Base-by-base conservation (phyloP, 2,329 filamentous ascomycete genomes). In the Aspergillus quadricinctus region DNA sequence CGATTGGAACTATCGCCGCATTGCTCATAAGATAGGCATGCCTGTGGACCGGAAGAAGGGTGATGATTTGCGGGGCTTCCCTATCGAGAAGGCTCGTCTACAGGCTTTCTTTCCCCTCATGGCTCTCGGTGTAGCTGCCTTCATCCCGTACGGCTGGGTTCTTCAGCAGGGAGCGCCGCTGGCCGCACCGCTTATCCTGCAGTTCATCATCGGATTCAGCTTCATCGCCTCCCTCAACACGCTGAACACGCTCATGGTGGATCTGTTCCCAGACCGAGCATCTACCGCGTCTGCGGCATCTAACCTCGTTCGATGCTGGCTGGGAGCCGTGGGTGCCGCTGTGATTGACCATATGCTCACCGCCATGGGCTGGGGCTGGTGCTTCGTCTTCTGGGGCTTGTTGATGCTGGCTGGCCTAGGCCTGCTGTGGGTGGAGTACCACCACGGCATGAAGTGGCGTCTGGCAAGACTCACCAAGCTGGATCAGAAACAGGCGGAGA, bases 21-120 rank as follows among this genome's bases (percentile, higher is more conserved):
- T 51, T 27, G 64, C 61, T 10, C 25, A 31, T 3, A 56, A 53
- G 21, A 58, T 63, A 19, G 48, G 54, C 17, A 17, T 66, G 25
- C 53, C 60, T 1, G 46, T 64, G 8, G 51, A 64, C 49, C 54
- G 57, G 4, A 64, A 59, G 28, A 75, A 73, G 54, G 75, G 76
- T 21, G 73, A 77, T 55, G 76, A 81, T 55, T 68, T 81, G 21
- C 69, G 69, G 7, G 64, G 73, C 25, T 82, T 82, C 51, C 80
- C 69, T 3, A 64, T 72, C 52, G 69, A 72, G 53, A 59, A 59
- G 10, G 62, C 66, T 37, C 65, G 71, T 2, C 61, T 73, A 0
- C 58, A 67, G 46, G 57, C 63, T 28, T 60, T 68, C 17, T 63
- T 69, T 41, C 62, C 65, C 6, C 49, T 63, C 5, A 62, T 69